Percentiles rank a stretch among this genome's conserved stretches.
Conservation (phyloP, 257 asterid species). For the Fraxinus excelsior region DNA sequence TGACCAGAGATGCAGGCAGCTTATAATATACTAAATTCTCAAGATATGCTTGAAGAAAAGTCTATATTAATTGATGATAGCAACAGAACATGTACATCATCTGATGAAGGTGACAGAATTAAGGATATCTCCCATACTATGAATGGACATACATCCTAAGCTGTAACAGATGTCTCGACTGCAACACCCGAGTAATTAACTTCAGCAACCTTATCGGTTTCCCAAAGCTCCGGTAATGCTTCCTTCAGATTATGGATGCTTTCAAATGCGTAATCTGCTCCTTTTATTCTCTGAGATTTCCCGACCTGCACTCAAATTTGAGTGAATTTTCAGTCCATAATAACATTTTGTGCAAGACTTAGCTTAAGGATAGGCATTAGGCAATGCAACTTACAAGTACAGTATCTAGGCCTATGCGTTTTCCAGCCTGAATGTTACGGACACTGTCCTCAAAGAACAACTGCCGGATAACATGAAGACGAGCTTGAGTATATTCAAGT, state of each 20-base stretch:
- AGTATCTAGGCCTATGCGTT: slow-evolving; percentile 76
- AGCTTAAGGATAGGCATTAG: not conserved
- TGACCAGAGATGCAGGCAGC: not conserved
- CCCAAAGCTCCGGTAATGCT: slow-evolving; percentile 93
- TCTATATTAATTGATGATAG: slow-evolving; percentile 31
- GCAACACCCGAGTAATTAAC: slow-evolving; percentile 67
- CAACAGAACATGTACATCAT: slow-evolving; percentile 41
- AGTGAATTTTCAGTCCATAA: not conserved
- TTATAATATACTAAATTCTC: not conserved
- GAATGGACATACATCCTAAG: slow-evolving; percentile 40
- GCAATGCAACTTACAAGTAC: slow-evolving; percentile 59
- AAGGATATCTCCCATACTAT: slow-evolving; percentile 7
- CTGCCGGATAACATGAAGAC: slow-evolving; percentile 38
- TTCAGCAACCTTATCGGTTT: slow-evolving; percentile 59
- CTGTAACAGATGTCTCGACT: slow-evolving; percentile 87
- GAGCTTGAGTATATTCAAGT: slow-evolving; percentile 1
- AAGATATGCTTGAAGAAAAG: slow-evolving; percentile 27
- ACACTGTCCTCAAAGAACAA: slow-evolving; percentile 91
- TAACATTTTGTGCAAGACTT: not conserved
- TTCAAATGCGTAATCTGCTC: slow-evolving; percentile 88
- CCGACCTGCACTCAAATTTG: slow-evolving; percentile 57
- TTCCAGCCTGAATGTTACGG: slow-evolving; percentile 81
- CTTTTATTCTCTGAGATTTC: slow-evolving; percentile 76
- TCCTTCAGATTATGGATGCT: slow-evolving; percentile 88
- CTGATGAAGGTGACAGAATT: slow-evolving; percentile 19